Conservation (phyloP, 768 basidiomycete species). For the Auriscalpium orientale region DNA sequence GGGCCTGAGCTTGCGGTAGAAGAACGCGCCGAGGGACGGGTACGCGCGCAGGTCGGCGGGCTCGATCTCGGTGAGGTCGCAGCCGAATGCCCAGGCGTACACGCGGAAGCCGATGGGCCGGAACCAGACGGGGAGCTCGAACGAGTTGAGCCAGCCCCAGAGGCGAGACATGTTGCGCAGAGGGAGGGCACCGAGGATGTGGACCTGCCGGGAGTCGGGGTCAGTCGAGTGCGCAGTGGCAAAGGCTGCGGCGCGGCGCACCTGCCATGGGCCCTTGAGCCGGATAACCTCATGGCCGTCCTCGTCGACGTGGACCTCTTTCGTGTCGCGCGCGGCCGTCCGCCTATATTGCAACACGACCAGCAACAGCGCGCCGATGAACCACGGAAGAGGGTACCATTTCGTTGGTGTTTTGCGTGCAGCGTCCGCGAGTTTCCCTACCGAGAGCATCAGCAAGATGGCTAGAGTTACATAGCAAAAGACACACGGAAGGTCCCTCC, state of each 20-base stretch:
- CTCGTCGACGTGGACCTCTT: constrained; percentile 72
- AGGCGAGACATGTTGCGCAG: constrained; percentile 91
- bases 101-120: constrained; percentile 83
- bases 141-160: constrained; percentile 93
- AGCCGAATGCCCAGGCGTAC: constrained; percentile 86
- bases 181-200: constrained; percentile 91
- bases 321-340: constrained; percentile 24
- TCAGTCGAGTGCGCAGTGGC: neutral
- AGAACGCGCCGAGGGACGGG: constrained; percentile 88
- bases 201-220: constrained; percentile 51
- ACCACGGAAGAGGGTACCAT: constrained; percentile 93
- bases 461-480: neutral
- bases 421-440: constrained; percentile 63
- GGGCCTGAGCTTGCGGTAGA: constrained; percentile 80
- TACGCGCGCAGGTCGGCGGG: constrained; percentile 71
- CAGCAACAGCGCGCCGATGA: constrained; percentile 84
- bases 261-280: constrained; percentile 87
- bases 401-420: constrained; percentile 86
- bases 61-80: constrained; percentile 89
- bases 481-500: constrained; percentile 24
- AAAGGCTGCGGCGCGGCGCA: no score
- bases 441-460: constrained; percentile 5
- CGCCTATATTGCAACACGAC: constrained; percentile 68
- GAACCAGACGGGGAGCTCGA: constrained; percentile 91
- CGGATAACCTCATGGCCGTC: constrained; percentile 75